These are phyloP conservation scores for Calocera viscosa DNA, from an alignment of 768 basidiomycete species.

Conservation along the genomic window DNA sequence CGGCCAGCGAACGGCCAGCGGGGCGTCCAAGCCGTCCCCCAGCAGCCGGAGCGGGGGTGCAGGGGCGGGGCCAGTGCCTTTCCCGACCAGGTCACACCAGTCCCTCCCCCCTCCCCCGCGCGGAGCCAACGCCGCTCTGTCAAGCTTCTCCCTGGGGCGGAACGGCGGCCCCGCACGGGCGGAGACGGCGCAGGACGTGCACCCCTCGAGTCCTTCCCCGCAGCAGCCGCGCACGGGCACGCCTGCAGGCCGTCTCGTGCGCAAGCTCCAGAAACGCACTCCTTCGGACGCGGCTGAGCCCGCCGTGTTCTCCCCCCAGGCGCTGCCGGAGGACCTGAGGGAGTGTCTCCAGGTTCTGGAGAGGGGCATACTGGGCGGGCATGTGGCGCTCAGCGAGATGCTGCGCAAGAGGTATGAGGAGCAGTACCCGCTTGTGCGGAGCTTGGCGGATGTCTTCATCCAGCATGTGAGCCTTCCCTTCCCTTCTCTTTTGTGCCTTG, in stretches of 20 bases:
- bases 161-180: not conserved
- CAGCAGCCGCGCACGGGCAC: not conserved
- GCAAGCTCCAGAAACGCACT: slow-evolving; percentile 1
- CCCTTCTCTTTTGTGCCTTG: slow-evolving; percentile 11
- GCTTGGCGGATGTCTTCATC: slow-evolving; percentile 91
- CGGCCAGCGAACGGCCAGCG: slow-evolving; percentile 11
- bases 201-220: slow-evolving; percentile 8
- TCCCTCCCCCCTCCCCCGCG: slow-evolving; percentile 23
- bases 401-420: slow-evolving; percentile 86
- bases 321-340: slow-evolving; percentile 76
- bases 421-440: slow-evolving; percentile 86
- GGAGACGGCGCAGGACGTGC: not conserved
- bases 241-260: not conserved
- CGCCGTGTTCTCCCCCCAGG: slow-evolving; percentile 49
- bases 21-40: not conserved
- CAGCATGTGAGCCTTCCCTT: slow-evolving; percentile 53
- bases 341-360: slow-evolving; percentile 79
- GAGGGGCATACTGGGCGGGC: slow-evolving; percentile 77
- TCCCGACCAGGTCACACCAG: slow-evolving; percentile 19
- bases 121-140: not conserved
- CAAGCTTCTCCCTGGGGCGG: not conserved
- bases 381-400: slow-evolving; percentile 70
- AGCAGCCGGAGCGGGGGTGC: not conserved
- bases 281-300: slow-evolving; percentile 7
- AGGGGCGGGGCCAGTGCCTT: slow-evolving; percentile 6